phyloP scores from a whole-genome alignment of 2,329 filamentous ascomycete genomes.

The Alternaria solani region DNA sequence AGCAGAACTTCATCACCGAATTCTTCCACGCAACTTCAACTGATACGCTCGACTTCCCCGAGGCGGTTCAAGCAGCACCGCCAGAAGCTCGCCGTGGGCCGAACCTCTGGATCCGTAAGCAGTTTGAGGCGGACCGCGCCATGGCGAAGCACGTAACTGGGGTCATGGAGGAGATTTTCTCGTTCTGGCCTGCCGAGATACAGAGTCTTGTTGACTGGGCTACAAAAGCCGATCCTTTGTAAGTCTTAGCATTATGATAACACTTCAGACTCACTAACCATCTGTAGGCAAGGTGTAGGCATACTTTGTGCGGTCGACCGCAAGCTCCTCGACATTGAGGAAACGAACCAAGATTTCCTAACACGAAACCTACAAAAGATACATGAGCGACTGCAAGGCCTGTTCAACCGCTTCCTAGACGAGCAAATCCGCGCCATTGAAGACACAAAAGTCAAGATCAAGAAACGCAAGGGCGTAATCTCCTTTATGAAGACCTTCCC shows the following conservation, averaged over 20 bases:
- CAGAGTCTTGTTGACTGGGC: constrained; percentile 85
- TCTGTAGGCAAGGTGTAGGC: constrained; percentile 82
- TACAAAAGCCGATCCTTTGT: constrained; percentile 80
- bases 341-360: constrained; percentile 93
- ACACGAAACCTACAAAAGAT: constrained; percentile 81
- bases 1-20: constrained; percentile 97
- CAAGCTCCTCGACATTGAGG: constrained; percentile 79
- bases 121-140: constrained; percentile 87
- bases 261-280: constrained; percentile 23
- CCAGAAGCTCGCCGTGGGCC: constrained; percentile 75
- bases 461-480: constrained; percentile 97
- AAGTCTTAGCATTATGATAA: constrained; percentile 53
- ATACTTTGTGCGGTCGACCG: constrained; percentile 82
- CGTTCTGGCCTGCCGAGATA: constrained; percentile 80
- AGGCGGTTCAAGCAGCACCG: constrained; percentile 71
- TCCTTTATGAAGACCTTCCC: constrained; percentile 95
- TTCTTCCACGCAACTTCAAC: constrained; percentile 95
- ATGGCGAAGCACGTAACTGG: constrained; percentile 85
- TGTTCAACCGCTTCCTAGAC: constrained; percentile 89
- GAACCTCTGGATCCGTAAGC: constrained; percentile 75
- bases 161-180: constrained; percentile 88
- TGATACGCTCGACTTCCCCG: constrained; percentile 81
- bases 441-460: constrained; percentile 98
- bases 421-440: constrained; percentile 96
- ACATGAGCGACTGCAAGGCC: constrained; percentile 74